Evolutionary conservation across 352 stramenopile species (phyloP).

Genomic region (Stephanocyclus meneghinianus): DNA sequence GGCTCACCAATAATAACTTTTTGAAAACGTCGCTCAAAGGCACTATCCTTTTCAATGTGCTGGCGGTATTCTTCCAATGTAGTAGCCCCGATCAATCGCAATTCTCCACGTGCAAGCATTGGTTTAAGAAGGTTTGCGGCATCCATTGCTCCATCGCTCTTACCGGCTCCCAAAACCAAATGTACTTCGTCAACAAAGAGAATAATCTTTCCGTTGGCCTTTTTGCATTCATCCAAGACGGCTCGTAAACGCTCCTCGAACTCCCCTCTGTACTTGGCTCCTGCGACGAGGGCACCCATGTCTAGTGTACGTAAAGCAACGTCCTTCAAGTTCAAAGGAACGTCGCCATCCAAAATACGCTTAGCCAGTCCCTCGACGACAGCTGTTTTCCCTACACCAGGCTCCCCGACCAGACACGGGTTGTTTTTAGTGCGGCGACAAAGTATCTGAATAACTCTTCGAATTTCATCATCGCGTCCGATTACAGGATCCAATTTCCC

Average conservation of each 20-base stretch:
- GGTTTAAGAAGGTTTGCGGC: conserved; percentile 97
- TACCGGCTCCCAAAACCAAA: conserved; percentile 92
- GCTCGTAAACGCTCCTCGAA: conserved; percentile 97
- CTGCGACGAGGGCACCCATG: conserved; percentile 94
- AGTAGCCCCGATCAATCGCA: conserved; percentile 96
- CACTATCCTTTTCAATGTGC: conserved; percentile 98
- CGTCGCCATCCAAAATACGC: conserved; percentile 94
- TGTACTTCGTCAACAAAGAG: conserved; percentile 96
- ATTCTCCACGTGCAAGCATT: conserved; percentile 92
- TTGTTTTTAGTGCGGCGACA: conserved; percentile 97
- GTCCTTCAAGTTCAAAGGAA: conserved; percentile 89
- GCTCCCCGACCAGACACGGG: conserved; percentile 92
- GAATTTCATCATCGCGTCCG: conserved; percentile 94
- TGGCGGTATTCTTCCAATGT: conserved; percentile 97
- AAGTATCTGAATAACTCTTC: conserved; percentile 93
- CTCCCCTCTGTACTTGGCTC: conserved; percentile 96
- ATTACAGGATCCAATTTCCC: conserved; percentile 94
- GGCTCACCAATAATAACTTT: conserved; percentile 93
- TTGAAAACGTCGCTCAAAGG: conserved; percentile 97
- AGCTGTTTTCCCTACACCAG: conserved; percentile 94
- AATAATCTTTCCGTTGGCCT: conserved; percentile 86
- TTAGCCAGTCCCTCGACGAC: conserved; percentile 93
- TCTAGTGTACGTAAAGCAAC: conserved; percentile 92
- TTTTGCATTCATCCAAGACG: conserved; percentile 91
- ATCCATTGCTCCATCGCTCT: conserved; percentile 92